Base-by-base conservation (phyloP, 2,329 filamentous ascomycete species). In the Capronia epimyces region DNA sequence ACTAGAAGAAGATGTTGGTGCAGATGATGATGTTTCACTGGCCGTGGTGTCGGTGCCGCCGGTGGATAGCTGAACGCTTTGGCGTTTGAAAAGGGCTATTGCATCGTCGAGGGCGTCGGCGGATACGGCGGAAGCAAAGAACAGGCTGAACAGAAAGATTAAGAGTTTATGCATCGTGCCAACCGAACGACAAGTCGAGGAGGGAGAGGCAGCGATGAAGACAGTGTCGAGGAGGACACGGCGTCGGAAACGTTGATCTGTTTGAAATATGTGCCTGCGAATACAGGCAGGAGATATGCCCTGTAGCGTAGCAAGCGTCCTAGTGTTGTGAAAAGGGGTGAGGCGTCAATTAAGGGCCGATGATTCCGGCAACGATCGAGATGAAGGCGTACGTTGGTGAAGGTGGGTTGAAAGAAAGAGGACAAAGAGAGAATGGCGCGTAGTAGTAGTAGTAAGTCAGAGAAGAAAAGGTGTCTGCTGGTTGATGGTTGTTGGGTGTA, bases 71-170 rank as follows among this genome's bases (percentile, higher is more conserved):
- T 53, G 18, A 1, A 54, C 51, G 21, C 50, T 53, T 39, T 59
- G 57, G 37, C 57, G 57, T 40, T 52, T 56, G 39, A 59, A 59
- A 25, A 59, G 55, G 25, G 54, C 49, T 41, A 58, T 52, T 49
- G 53, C 21, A 52, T 52, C 43, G 57, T 60, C 27, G 46, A 60
- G 20, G 53, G 56, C 42, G 50, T 58, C 43, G 43, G 57, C 50
- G 21, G 59, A 47, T 3, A 58, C 49, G 15, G 62, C 57, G 13
- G 62, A 37, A 52, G 49, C 21, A 60, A 58, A 22, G 59, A 53
- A 29, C 48, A 57, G 13, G 46, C 46, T 32, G 43, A 55, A 49
- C 43, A 57, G 29, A 45, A 47, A 10, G 42, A 54, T 12, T 21
- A 20, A n/a, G 51, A 55, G 18, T 43, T 53, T 48, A 42, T 53